Base-by-base conservation (phyloP, 352 stramenopile genomes). In the Globisporangium middletonii region DNA sequence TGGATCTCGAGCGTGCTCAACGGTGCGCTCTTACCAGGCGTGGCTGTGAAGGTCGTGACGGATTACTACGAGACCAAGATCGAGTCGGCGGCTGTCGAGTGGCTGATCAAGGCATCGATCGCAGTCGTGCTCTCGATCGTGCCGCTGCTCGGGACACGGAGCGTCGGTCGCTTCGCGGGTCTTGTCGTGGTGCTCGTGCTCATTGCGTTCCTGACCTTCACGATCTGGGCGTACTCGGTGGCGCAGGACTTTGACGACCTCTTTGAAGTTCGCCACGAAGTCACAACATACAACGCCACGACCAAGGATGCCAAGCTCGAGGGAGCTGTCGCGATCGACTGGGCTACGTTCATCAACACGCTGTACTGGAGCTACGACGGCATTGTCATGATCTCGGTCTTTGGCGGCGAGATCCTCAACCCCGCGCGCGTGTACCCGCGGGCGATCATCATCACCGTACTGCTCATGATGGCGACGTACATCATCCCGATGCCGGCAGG, bases 311-410 rank as follows among this genome's bases (percentile, higher is more conserved):
- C 62, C 18, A 49, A 68, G 15, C 28, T 69, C 28, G 64, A 56
- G 0, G 76, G 75, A 0, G 43, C 63, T 0, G 55, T 85, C 23
- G 64, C 57, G 0, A 87, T 89, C 56, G 51, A 96, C 4, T 98
- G 89, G 90, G 52, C 69, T 12, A 79, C 78, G 1, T 83, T 93
- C 28, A 54, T 98, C 8, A 98, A 98, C 68, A 96, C 94, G 30
- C 69, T 98, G 41, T 98, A 97, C 72, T 98, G 94, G 92, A 98
- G 97, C 70, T 90, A 96, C 47, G 97, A 98, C 64, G 93, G 88
- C 30, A 97, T 97, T 64, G 87, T 97, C 63, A 88, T 79, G 56
- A 85, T 86, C 2, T 95, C 88, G 0, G 82, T 86, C 5, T 98
- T 98, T 62, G 92, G 88, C 4, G 90, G 80, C 2, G 90, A 98